phyloP scores from a whole-genome alignment of 75 land plant species.

The Selaginella moellendorffii region DNA sequence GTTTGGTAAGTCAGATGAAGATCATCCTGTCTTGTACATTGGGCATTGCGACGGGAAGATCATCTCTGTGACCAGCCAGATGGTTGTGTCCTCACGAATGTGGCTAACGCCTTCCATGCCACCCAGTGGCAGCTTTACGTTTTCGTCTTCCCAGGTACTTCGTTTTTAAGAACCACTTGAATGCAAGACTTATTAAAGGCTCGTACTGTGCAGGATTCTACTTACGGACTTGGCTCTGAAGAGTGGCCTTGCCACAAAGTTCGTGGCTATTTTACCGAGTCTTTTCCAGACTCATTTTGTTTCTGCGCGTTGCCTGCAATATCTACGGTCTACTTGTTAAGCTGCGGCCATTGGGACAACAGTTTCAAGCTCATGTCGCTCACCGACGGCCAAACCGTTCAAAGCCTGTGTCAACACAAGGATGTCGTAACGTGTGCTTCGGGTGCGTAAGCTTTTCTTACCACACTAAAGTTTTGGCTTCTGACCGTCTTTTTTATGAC shows the following conservation, averaged over 20 bases:
- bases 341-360: constrained; percentile 95
- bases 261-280: constrained; percentile 60
- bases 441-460: constrained; percentile 32
- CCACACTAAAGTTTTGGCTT: not conserved
- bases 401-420: constrained; percentile 76
- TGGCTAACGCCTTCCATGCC: constrained; percentile 91
- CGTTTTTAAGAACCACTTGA: not conserved
- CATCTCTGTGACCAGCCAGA: constrained; percentile 45
- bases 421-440: constrained; percentile 91
- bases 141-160: constrained; percentile 84
- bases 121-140: constrained; percentile 85
- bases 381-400: constrained; percentile 68
- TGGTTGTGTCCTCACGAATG: constrained; percentile 47
- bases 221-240: constrained; percentile 84
- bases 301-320: constrained; percentile 63
- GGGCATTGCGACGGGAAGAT: constrained; percentile 51
- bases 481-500: not conserved
- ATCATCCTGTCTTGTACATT: constrained; percentile 43
- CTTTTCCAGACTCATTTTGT: constrained; percentile 47
- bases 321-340: constrained; percentile 52
- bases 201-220: constrained; percentile 54
- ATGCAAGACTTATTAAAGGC: not conserved
- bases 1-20: constrained; percentile 18
- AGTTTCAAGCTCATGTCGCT: constrained; percentile 81
- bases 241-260: constrained; percentile 48